These are phyloP conservation scores for Castanospermum australe DNA, from an alignment of 306 rosid species.

Conservation along the genomic window DNA sequence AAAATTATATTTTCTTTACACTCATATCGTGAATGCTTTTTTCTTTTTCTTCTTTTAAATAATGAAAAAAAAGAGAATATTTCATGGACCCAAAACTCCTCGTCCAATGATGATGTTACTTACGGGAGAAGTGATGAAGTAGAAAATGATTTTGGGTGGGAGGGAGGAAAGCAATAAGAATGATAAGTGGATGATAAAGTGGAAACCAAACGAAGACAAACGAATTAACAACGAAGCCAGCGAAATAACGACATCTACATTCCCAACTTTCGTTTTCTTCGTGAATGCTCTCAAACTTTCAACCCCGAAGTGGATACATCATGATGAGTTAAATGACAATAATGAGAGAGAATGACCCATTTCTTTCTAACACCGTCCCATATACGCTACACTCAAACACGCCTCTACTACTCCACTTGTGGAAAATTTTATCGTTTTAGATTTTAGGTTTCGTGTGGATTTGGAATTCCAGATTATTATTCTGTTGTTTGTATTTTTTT, in stretches of 20 bases:
- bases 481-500: too few species aligned
- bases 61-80: not conserved
- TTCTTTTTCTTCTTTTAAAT: too few species aligned
- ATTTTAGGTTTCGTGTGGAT: not conserved
- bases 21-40: too few species aligned
- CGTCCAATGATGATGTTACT: not conserved
- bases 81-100: too few species aligned
- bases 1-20: too few species aligned
- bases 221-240: not conserved
- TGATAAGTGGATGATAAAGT: slow-evolving; percentile 3
- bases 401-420: slow-evolving; percentile 5
- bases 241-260: not conserved
- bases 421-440: not conserved
- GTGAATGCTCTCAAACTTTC: not conserved
- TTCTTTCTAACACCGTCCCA: not conserved
- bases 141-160: not conserved
- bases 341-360: not conserved
- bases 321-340: not conserved
- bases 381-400: not conserved
- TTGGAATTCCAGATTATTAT: too few species aligned
- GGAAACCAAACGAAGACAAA: not conserved
- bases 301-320: not conserved
- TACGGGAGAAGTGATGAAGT: not conserved
- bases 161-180: not conserved
- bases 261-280: not conserved